Base-by-base conservation (phyloP, 2,329 filamentous ascomycete genomes). In the Aspergillus sp. region DNA sequence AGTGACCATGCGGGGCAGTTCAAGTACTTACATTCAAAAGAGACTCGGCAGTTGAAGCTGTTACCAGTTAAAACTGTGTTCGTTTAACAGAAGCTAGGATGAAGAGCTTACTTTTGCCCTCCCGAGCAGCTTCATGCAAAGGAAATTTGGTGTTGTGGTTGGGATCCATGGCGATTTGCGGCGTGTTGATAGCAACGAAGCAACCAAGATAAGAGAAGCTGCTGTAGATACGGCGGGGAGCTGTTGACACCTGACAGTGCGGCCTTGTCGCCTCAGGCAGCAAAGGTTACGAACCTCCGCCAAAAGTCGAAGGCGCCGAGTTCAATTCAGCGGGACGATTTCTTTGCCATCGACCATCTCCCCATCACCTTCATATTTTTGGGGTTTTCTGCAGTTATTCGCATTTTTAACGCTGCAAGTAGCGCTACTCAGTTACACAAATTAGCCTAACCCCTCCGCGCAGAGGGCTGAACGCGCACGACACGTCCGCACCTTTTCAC, bases 121-220 rank as follows among this genome's bases (percentile, higher is more conserved):
- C 88, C 44, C 90, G 80, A 49, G 86, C 85, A 34, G 91, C 91
- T 53, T 87, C 87, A 62, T 97, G 91, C 35, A 96, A 84, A 27
- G 89, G 86, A 56, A 84, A 96, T 57, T 85, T 88, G 40, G 82
- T 73, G 46, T 72, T 65, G 38, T 71, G 66, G 43, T 68, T 64
- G 8, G 64, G 48, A 46, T 68, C 59, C 68, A 72, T 72, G 33
- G 66, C 45, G 52, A 39, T 45, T 47, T 39, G 19, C 26, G 33
- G 12, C 8, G 33, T 11, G 33, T 7, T 35, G 33, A 35, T 41
- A 37, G 44, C 38, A 33, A 42, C 40, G 46, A 48, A 49, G 46
- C 37, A 33, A 43, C 42, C 37, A 32, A 29, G 32, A 32, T 40
- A 10, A 27, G n/a, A 39, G 39, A 27, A 33, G 30, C 29, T 28